Evolutionary conservation across 352 stramenopile genomes (phyloP).

Genomic region (Pythium diclinum): DNA sequence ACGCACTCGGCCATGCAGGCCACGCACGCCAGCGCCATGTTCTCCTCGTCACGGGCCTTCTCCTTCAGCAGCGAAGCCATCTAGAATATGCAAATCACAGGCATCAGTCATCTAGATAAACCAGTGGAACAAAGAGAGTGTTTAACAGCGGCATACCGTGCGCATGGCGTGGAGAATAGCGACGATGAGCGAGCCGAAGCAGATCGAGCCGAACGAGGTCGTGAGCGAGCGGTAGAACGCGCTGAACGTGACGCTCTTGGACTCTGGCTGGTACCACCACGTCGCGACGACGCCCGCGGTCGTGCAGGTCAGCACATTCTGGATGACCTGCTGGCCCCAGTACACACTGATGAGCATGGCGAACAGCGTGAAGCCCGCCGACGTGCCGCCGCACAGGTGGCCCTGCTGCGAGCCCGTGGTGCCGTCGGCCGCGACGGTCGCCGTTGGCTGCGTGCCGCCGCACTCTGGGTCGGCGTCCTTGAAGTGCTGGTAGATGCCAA

Average conservation of each 20-base stretch:
- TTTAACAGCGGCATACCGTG: conserved; percentile 35
- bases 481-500: conserved; percentile 78
- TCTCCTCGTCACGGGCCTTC: conserved; percentile 72
- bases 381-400: conserved; percentile 57
- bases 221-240: conserved; percentile 80
- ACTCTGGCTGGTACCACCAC: conserved; percentile 80
- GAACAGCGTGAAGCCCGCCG: conserved; percentile 62
- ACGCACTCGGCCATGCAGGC: conserved; percentile 87
- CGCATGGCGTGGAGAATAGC: conserved; percentile 79
- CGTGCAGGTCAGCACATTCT: conserved; percentile 84
- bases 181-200: conserved; percentile 71
- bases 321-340: conserved; percentile 81
- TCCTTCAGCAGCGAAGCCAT: conserved; percentile 68
- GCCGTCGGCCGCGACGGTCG: conserved; percentile 1
- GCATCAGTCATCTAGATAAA: background rate
- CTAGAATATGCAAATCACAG: conserved; percentile 20
- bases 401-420: background rate
- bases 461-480: conserved; percentile 62
- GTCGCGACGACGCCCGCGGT: conserved; percentile 74
- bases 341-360: conserved; percentile 83
- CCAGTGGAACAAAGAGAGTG: background rate
- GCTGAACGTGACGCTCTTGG: conserved; percentile 52
- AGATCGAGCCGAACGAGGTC: conserved; percentile 86
- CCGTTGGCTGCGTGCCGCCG: conserved; percentile 34
- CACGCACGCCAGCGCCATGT: conserved; percentile 70